Evolutionary conservation across 768 basidiomycete genomes (phyloP).

Genomic region (Tulasnella sp.): DNA sequence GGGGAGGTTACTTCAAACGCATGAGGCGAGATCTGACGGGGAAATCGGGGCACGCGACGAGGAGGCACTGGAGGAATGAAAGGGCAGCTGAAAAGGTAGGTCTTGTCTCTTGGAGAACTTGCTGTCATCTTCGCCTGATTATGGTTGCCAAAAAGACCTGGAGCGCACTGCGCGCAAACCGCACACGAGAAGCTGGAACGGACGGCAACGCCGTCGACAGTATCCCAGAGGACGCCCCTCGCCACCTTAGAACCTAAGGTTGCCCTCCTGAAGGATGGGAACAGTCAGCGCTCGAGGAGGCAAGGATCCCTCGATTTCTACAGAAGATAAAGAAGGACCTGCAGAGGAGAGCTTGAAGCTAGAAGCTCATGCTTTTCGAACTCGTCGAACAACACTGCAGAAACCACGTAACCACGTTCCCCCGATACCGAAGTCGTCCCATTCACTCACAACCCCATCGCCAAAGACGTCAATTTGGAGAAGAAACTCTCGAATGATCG

Average conservation of each 20-base stretch:
- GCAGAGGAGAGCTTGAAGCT: constrained; percentile 24
- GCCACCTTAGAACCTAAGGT: constrained; percentile 27
- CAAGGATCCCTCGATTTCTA: neutral
- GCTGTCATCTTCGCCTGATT: constrained; percentile 37
- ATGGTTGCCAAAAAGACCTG: constrained; percentile 45
- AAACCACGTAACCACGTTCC: constrained; percentile 77
- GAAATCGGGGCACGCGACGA: constrained; percentile 71
- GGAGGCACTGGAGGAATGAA: constrained; percentile 61
- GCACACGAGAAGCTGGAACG: constrained; percentile 64
- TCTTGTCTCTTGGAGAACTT: constrained; percentile 35
- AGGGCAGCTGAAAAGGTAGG: constrained; percentile 63
- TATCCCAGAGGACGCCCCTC: constrained; percentile 51
- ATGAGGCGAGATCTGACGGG: no score
- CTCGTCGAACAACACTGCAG: constrained; percentile 75
- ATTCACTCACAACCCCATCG: constrained; percentile 78
- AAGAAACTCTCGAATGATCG: constrained; percentile 81
- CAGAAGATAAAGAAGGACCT: constrained; percentile 39
- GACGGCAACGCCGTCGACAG: constrained; percentile 54
- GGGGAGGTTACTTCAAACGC: no score
- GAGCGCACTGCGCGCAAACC: constrained; percentile 59
- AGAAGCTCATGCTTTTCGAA: no score
- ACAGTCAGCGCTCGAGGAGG: constrained; percentile 48
- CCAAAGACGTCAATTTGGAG: constrained; percentile 76
- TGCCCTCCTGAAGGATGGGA: constrained; percentile 18
- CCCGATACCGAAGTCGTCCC: constrained; percentile 68